Evolutionary conservation across 345 rosid genomes (phyloP), one percentile per base, ranked within the genome.

Genomic region (Turnera subulata): DNA sequence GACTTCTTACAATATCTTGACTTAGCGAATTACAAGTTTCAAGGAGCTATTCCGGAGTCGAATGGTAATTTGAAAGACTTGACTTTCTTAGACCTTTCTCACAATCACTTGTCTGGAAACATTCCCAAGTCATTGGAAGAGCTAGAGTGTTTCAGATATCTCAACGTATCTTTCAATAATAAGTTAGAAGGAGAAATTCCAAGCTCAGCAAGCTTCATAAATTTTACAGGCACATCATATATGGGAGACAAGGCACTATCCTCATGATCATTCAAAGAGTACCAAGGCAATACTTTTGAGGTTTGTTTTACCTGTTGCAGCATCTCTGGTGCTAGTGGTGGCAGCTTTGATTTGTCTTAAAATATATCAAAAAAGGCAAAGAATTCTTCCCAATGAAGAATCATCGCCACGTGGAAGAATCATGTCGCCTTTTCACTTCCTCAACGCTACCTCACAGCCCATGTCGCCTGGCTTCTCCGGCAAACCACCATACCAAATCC

Each of bases 131-230:
- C n/a, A n/a, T n/a, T n/a, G n/a, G n/a, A n/a, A n/a, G n/a, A n/a
- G n/a, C n/a, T n/a, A n/a, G n/a, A n/a, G n/a, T n/a, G n/a, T n/a
- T n/a, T n/a, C n/a, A n/a, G n/a, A n/a, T n/a, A n/a, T n/a, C n/a
- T n/a, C n/a, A 72, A 72, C 43, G 37, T 43, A 39, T 67, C 68
- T 46, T 67, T 67, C 63, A n/a, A n/a, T n/a, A 67, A 73, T 4
- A 19, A 20, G 13, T 18, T 67, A 2, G 26, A 58, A 49, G 76
- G 69, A 55, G 67, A 59, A 56, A 46, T 68, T 48, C 73, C 67
- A 1, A 24, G 0, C 0, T 32, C 22, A 63, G 73, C 67, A 18
- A 11, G 70, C 1, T 73, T 73, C 13, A 13, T 0, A 24, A 67
- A 68, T 14, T 67, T n/a, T n/a, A n/a, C n/a, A n/a, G n/a, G n/a